These are phyloP conservation scores for Plasmodium gallinaceum DNA, from an alignment of 169 alveolate genomes.

Conservation along the genomic window DNA sequence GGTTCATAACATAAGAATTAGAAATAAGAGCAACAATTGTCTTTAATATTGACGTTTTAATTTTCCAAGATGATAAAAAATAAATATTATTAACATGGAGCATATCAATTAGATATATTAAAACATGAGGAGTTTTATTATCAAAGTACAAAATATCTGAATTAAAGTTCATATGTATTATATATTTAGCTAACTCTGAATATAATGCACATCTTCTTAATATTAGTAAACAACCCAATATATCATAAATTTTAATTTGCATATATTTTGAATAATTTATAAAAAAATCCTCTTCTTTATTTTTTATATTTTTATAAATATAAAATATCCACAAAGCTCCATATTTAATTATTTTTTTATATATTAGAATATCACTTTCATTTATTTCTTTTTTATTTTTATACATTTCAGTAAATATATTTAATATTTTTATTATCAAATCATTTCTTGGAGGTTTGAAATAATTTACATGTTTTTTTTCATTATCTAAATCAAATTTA, in stretches of 20 bases:
- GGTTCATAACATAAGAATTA: slow-evolving; percentile 59
- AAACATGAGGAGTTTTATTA: slow-evolving; percentile 33
- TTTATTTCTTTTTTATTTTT: slow-evolving; percentile 38
- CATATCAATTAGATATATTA: slow-evolving; percentile 42
- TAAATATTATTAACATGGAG: slow-evolving; percentile 45
- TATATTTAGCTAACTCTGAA: slow-evolving; percentile 29
- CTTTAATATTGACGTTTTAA: slow-evolving; percentile 57
- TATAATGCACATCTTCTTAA: slow-evolving; percentile 75
- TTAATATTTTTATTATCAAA: slow-evolving; percentile 50
- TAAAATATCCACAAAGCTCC: slow-evolving; percentile 76
- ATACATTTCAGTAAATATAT: slow-evolving; percentile 33
- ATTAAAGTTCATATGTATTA: slow-evolving; percentile 53
- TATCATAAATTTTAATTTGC: slow-evolving; percentile 44
- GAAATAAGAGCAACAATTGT: slow-evolving; percentile 65
- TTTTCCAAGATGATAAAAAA: slow-evolving; percentile 73
- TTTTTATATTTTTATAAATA: slow-evolving; percentile 35
- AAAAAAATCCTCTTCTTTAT: slow-evolving; percentile 35
- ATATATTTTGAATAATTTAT: slow-evolving; percentile 37
- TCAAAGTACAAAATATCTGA: slow-evolving; percentile 19
- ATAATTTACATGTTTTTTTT: not conserved
- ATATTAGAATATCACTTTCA: slow-evolving; percentile 8
- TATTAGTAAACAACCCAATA: slow-evolving; percentile 58
- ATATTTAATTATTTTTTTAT: slow-evolving; percentile 70
- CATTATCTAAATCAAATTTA: not conserved
- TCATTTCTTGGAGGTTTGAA: slow-evolving; percentile 72